Evolutionary conservation across 1,139 yeast species (phyloP).

Genomic region (Sugiyamaella novakii): DNA sequence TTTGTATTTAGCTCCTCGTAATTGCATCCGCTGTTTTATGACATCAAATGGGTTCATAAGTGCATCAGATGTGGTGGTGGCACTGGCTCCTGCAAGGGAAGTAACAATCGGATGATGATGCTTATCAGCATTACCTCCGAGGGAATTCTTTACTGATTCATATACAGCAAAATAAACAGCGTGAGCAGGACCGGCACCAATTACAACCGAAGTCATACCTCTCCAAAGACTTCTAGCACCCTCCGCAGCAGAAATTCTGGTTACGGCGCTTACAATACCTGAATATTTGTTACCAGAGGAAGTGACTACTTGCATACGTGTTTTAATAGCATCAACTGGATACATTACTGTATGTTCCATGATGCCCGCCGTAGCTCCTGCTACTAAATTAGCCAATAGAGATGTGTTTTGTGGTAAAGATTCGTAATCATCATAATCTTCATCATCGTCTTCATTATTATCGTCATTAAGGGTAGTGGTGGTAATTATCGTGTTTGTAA

Average conservation of each 20-base stretch:
- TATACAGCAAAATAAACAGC: constrained; percentile 97
- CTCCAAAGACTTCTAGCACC: constrained; percentile 92
- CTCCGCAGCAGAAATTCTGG: constrained; percentile 80
- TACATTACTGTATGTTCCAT: constrained; percentile 97
- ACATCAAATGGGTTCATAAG: constrained; percentile 98
- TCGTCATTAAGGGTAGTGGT: background rate
- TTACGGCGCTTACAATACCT: constrained; percentile 61
- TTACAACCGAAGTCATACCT: constrained; percentile 87
- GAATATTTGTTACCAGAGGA: constrained; percentile 45
- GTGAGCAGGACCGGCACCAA: constrained; percentile 99
- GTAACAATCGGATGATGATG: constrained; percentile 57
- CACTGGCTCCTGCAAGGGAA: constrained; percentile 56
- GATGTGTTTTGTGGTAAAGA: constrained; percentile 89
- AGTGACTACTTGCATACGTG: constrained; percentile 83
- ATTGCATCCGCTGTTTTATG: constrained; percentile 83
- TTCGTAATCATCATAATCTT: constrained; percentile 67
- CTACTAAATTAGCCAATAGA: constrained; percentile 74
- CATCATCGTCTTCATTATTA: constrained; percentile 25
- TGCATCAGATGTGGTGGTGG: constrained; percentile 91
- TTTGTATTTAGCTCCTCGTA: constrained; percentile 40
- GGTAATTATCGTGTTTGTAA: background rate
- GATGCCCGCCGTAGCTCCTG: constrained; percentile 98
- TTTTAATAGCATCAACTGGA: constrained; percentile 90
- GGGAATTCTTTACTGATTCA: constrained; percentile 73
- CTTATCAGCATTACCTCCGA: constrained; percentile 44